Base-by-base conservation (phyloP, 208 protist species). In the Acanthamoeba triangularis region DNA sequence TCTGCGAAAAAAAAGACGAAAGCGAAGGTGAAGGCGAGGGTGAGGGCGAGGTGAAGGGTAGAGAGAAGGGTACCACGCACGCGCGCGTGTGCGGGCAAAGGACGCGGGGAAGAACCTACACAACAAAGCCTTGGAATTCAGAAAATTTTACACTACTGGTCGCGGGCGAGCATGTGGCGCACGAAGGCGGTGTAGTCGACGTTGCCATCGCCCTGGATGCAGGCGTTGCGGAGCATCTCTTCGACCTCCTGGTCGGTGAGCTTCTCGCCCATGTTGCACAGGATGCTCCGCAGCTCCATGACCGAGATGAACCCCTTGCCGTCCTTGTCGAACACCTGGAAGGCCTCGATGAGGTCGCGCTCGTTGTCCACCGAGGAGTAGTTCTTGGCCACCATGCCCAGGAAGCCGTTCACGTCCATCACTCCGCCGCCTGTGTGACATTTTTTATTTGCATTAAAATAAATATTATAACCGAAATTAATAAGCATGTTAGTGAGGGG, bases 241-340 rank as follows among this genome's bases (percentile, higher is more conserved):
- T 98, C 98, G 47, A 98, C 97, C 72, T 99, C 98, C 92, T 99
- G 96, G 93, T 98, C 97, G 61, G 95, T 97, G 44, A 98, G 96
- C 96, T 98, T 98, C 96, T 99, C 98, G 52, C 98, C 98, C 23
- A 99, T 96, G 87, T 97, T 98, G 37, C 97, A 98, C 97, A 99
- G 97, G 41, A 99, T 97, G 65, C 98, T 97, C 35, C 97, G 80
- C 30, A 99, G 96, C 93, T 99, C 98, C 82, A 96, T 97, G 28
- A 98, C 98, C 4, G 95, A 93, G 65, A 98, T 97, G 80, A 98
- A 97, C 33, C 94, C 87, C 30, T 97, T 97, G 20, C 96, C 96
- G 95, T 98, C 95, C 96, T 97, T 97, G 90, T 97, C 97, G 78
- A 98, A 97, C 25, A 90, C 84, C 74, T 84, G 41, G 84, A 98